Percentiles rank a stretch among this genome's conserved stretches.
Conservation (phyloP, 208 protist species). For the Crithidia acanthocephali region DNA sequence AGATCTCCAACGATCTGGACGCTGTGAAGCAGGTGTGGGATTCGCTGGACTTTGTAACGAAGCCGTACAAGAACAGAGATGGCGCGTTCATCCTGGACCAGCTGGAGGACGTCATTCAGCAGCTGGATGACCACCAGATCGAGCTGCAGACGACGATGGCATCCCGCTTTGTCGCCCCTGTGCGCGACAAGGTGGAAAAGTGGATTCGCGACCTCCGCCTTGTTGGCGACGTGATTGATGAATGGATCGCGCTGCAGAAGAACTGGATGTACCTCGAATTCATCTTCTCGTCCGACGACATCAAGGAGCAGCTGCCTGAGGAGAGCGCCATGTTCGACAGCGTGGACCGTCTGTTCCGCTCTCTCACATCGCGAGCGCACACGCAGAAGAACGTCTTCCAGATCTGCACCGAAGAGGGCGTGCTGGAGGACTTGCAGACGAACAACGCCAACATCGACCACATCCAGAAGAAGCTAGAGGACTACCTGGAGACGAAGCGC, state of each 20-base stretch:
- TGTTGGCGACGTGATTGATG: conserved; percentile 93
- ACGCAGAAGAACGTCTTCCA: conserved; percentile 90
- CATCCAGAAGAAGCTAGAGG: conserved; percentile 96
- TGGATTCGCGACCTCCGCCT: conserved; percentile 90
- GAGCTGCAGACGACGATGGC: conserved; percentile 93
- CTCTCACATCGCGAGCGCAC: conserved; percentile 86
- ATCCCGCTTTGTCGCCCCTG: conserved; percentile 88
- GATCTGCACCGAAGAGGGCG: conserved; percentile 81
- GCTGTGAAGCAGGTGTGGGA: conserved; percentile 91
- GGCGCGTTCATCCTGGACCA: conserved; percentile 91
- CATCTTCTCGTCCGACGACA: conserved; percentile 98
- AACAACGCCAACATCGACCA: conserved; percentile 92
- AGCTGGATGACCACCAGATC: conserved; percentile 93
- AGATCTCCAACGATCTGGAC: conserved; percentile 92
- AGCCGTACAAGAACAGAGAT: conserved; percentile 86
- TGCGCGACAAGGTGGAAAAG: conserved; percentile 86
- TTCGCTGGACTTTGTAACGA: conserved; percentile 69
- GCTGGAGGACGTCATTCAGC: conserved; percentile 93
- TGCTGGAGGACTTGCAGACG: conserved; percentile 82
- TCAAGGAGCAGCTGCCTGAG: conserved; percentile 94
- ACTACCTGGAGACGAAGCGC: conserved; percentile 97
- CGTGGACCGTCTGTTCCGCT: conserved; percentile 92
- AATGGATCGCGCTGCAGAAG: conserved; percentile 96
- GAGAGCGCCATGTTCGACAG: conserved; percentile 90
- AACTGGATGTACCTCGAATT: conserved; percentile 99